Percentiles rank a stretch among this genome's conserved stretches.
Conservation (phyloP, 139 green algal species). For the Spirogloea muscicola region DNA sequence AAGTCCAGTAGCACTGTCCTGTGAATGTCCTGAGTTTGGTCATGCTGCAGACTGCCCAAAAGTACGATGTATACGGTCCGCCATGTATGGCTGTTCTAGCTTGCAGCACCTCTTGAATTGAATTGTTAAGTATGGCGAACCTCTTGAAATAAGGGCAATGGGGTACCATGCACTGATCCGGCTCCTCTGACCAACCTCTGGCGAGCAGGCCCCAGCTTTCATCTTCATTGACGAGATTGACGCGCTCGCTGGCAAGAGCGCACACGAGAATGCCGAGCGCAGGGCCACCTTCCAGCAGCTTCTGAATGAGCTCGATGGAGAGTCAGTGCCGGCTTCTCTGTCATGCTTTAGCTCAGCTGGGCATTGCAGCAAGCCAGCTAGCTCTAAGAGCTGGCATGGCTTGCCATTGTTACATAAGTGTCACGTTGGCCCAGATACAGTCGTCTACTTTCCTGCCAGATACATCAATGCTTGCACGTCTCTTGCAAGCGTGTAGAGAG, state of each 20-base stretch:
- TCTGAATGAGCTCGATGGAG: background rate
- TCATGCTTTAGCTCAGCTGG: too few relatives aligned
- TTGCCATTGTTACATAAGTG: background rate
- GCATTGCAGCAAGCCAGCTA: background rate
- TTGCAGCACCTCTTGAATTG: too few relatives aligned
- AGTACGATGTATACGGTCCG: too few relatives aligned
- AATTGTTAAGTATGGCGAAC: too few relatives aligned
- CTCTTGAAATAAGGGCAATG: background rate
- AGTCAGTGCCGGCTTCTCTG: slow-evolving; percentile 1
- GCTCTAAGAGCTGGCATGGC: background rate
- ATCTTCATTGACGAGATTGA: slow-evolving; percentile 98
- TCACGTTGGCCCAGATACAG: background rate
- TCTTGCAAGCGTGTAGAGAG: background rate
- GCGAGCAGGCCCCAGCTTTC: slow-evolving; percentile 63
- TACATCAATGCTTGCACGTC: background rate
- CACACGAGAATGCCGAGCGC: slow-evolving; percentile 40
- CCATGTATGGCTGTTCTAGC: too few relatives aligned
- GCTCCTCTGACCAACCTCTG: background rate
- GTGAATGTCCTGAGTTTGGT: too few relatives aligned
- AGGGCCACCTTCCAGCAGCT: background rate
- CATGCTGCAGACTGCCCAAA: too few relatives aligned
- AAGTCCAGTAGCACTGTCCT: too few relatives aligned
- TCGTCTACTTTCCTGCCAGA: background rate
- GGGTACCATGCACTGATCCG: background rate
- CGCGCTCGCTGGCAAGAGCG: slow-evolving; percentile 67